Conservation (phyloP, 176 grass and related monocot genomes). For the Saccharum officinarum region DNA sequence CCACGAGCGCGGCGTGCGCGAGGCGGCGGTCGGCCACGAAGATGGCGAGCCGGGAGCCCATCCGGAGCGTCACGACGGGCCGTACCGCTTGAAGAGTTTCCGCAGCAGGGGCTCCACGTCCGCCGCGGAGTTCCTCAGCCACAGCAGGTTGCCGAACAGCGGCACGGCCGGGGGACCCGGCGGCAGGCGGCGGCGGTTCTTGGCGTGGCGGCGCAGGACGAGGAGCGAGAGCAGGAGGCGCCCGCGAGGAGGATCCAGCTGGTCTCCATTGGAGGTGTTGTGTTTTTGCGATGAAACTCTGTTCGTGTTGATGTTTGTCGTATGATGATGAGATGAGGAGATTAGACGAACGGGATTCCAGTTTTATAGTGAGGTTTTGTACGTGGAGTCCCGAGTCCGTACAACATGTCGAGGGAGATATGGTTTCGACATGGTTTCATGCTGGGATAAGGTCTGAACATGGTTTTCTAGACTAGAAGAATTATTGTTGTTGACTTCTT, state of each 20-base stretch:
- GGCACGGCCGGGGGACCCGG: conserved; percentile 33
- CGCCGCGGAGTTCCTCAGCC: conserved; percentile 8
- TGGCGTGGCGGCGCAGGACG: neutral
- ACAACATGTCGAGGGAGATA: neutral
- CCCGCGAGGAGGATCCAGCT: neutral
- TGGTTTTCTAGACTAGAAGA: neutral
- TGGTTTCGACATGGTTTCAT: neutral
- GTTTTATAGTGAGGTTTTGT: neutral
- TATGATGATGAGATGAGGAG: neutral
- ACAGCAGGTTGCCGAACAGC: conserved; percentile 41
- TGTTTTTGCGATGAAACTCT: neutral
- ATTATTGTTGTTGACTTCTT: neutral
- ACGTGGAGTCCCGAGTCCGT: neutral
- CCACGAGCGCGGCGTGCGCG: conserved; percentile 46
- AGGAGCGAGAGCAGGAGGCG: conserved; percentile 14
- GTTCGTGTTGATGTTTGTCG: neutral
- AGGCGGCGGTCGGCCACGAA: conserved; percentile 45
- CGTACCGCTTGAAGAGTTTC: conserved; percentile 35
- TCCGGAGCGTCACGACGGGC: conserved; percentile 39
- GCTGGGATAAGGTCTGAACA: neutral
- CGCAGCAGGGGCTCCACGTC: conserved; percentile 27
- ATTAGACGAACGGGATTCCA: neutral
- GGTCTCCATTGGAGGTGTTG: neutral
- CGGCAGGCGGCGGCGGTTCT: conserved; percentile 19
- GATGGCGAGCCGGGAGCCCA: conserved; percentile 32